Evolutionary conservation across 1,284 basidiomycete genomes (phyloP), one percentile per base, ranked within the genome.

Genomic region (Phlebopus sp.): DNA sequence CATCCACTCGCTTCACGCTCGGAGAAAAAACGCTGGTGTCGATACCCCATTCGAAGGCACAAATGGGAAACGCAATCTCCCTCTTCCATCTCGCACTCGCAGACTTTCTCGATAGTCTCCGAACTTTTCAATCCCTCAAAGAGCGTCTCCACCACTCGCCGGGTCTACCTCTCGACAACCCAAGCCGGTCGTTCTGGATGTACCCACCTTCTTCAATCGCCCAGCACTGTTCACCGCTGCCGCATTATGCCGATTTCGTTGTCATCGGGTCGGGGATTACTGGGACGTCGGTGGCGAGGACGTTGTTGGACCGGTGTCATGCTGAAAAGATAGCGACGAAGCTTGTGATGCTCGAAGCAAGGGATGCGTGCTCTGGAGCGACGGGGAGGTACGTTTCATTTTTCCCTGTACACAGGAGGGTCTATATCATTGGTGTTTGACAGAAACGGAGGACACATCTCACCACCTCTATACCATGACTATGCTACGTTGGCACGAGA

Each of bases 181-280:
- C 83, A 1, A 77, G 75, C 0, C 60, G 63, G 15, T 70, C 84
- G 1, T 84, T 81, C 60, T 87, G 84, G 85, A 75, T 74, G 23
- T 63, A 71, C 9, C 82, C 82, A 1, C 67, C 70, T 0, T 73
- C 82, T 3, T 64, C 72, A 5, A 74, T 86, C 32, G 70, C 80
- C 2, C 58, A 62, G 1, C 66, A 76, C 44, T 64, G 68, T 13
- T 63, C 70, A 6, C 62, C 68, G 3, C 49, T 82, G 4, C 81
- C 82, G 1, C 55, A 60, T 0, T 64, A 77, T 52, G 84, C 74
- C 2, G 84, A 88, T 55, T 60, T 86, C 10, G 78, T 87, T 8
- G 69, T 87, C 50, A 75, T 88, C 53, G 86, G 85, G 3, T 85
- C 82, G 15, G 86, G 86, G 0, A 84, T 88, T 46, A 84, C 85